These are phyloP conservation scores for Plasmodium knowlesi DNA, from an alignment of 169 alveolate genomes.

Conservation along the genomic window DNA sequence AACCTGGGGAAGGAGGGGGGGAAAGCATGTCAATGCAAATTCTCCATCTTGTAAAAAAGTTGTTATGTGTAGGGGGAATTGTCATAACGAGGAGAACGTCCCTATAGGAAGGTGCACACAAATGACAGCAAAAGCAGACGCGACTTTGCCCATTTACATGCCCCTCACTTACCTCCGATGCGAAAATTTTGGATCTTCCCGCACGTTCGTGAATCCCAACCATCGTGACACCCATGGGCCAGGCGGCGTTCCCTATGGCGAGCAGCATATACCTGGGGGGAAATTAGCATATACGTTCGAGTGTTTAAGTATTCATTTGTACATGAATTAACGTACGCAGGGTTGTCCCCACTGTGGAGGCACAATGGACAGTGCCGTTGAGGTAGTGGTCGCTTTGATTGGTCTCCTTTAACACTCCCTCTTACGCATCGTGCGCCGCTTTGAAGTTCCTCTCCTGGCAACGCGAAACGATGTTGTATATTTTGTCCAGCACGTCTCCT, in stretches of 20 bases:
- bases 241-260: constrained; percentile 96
- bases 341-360: background rate
- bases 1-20: constrained; percentile 38
- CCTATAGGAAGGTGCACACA: background rate
- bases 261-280: constrained; percentile 87
- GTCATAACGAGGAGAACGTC: background rate
- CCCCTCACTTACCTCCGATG: constrained; percentile 88
- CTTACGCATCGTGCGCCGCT: constrained; percentile 74
- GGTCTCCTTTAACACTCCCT: background rate
- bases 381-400: background rate
- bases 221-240: constrained; percentile 97
- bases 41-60: background rate
- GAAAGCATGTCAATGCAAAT: background rate
- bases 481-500: constrained; percentile 61
- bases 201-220: constrained; percentile 96
- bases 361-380: background rate
- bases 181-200: constrained; percentile 91
- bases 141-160: background rate
- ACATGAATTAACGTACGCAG: background rate
- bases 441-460: constrained; percentile 64
- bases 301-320: background rate
- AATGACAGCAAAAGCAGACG: background rate
- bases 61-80: background rate
- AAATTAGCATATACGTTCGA: constrained; percentile 53
- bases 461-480: constrained; percentile 63